Evolutionary conservation across 306 rosid genomes (phyloP).

Genomic region (Cucumis sativus): Cucumber_9930_V3 NC_026660.2:29840501-29841000

Average conservation of each 20-base stretch:
- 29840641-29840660: background rate
- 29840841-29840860: too few relatives aligned
- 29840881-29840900: too few relatives aligned
- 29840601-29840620: background rate
- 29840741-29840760: background rate
- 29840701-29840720: background rate
- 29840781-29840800: background rate
- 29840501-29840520: background rate
- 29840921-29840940: too few relatives aligned
- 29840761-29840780: background rate
- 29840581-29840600: rapidly evolving
- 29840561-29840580: background rate
- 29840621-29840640: background rate
- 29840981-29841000: too few relatives aligned
- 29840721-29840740: background rate
- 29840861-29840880: too few relatives aligned
- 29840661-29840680: background rate
- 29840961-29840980: too few relatives aligned
- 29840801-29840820: background rate
- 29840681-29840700: background rate
- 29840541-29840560: background rate
- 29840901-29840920: too few relatives aligned
- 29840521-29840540: background rate
- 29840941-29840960: too few relatives aligned
- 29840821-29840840: too few relatives aligned